Conservation (phyloP, 2,329 filamentous ascomycete species). For the Alternaria postmessia region DNA sequence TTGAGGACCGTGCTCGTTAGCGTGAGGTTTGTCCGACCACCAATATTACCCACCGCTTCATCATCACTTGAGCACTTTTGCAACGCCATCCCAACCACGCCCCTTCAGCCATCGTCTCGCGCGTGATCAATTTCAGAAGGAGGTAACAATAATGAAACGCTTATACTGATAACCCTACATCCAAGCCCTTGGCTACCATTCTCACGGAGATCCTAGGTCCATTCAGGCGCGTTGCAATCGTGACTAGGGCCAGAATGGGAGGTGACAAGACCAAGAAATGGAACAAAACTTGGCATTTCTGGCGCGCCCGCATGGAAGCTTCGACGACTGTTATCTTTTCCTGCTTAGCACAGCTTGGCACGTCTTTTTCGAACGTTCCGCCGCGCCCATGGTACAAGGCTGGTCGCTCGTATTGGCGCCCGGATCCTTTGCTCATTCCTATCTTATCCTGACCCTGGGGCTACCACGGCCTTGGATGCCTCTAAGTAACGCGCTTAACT, state of each 20-base stretch:
- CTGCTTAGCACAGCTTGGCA: constrained; percentile 32
- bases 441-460: constrained; percentile 26
- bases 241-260: constrained; percentile 15
- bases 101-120: constrained; percentile 8
- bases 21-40: neutral
- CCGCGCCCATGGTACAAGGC: constrained; percentile 14
- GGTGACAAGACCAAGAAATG: constrained; percentile 15
- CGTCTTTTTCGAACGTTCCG: constrained; percentile 30
- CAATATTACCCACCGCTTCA: neutral
- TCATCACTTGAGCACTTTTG: neutral
- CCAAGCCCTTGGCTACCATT: constrained; percentile 33
- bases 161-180: constrained; percentile 19
- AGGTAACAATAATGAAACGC: constrained; percentile 21
- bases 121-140: constrained; percentile 19
- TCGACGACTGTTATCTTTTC: constrained; percentile 27
- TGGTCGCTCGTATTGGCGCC: constrained; percentile 20
- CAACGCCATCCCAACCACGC: constrained; percentile 9
- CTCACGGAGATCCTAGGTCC: neutral
- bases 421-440: constrained; percentile 29
- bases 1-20: constrained; percentile 2
- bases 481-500: constrained; percentile 30
- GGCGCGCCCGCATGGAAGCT: constrained; percentile 20
- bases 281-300: constrained; percentile 3
- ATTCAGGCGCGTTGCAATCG: neutral
- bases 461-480: constrained; percentile 30